Evolutionary conservation across 257 asterid genomes (phyloP).

Genomic region (Leonotis leonurus): DNA sequence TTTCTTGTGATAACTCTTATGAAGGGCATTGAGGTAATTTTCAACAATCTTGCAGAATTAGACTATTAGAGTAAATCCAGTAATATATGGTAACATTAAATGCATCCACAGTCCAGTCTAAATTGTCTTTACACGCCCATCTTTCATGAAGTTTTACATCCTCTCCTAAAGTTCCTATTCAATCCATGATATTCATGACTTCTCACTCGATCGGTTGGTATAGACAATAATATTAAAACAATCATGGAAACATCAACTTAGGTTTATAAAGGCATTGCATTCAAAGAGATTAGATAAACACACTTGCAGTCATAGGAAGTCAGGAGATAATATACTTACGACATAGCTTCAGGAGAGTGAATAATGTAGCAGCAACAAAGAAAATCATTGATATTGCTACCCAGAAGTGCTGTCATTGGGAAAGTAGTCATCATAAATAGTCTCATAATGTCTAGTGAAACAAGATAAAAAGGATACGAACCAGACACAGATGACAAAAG

Average conservation of each 20-base stretch:
- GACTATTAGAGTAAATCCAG: too few species aligned
- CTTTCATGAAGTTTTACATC: too few species aligned
- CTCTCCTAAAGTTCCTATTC: too few species aligned
- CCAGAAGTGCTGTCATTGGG: slow-evolving; percentile 82
- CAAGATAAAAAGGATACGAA: slow-evolving; percentile 1
- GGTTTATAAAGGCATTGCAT: background rate
- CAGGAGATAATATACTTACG: slow-evolving; percentile 39
- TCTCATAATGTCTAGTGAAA: background rate
- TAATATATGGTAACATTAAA: too few species aligned
- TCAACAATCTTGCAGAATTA: too few species aligned
- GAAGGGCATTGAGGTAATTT: too few species aligned
- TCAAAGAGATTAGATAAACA: background rate
- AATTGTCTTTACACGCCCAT: too few species aligned
- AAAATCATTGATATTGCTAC: slow-evolving; percentile 97
- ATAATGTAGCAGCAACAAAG: slow-evolving; percentile 90
- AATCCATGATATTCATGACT: too few species aligned
- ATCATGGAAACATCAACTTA: background rate
- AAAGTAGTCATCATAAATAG: slow-evolving; percentile 20
- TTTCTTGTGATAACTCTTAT: too few species aligned
- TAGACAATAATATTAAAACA: background rate
- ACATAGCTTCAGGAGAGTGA: slow-evolving; percentile 88
- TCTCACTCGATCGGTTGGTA: too few species aligned
- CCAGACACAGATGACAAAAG: slow-evolving; percentile 1
- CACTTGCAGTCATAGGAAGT: background rate
- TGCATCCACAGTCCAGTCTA: too few species aligned